A percentile compares a stretch with the other conserved stretches of the same genome.
These are phyloP conservation scores for Claviceps spartinae DNA, from an alignment of 2,329 filamentous ascomycete species.

Conservation along the genomic window DNA sequence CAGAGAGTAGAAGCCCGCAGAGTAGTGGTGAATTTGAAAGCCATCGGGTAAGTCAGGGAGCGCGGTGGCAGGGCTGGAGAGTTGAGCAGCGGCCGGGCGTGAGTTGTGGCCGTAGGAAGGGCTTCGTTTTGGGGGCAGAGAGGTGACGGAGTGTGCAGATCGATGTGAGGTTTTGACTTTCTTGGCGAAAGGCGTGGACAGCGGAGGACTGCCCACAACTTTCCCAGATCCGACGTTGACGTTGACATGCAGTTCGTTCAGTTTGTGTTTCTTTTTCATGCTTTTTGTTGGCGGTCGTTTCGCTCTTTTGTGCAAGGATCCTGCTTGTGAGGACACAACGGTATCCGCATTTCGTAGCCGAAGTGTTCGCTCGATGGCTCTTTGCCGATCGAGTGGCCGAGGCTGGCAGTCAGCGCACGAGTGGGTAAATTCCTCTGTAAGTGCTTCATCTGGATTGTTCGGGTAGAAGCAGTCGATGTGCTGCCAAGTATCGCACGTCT, in stretches of 20 bases:
- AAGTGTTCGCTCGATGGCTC: conserved; percentile 59
- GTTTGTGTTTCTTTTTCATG: conserved; percentile 80
- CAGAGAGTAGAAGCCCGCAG: conserved; percentile 59
- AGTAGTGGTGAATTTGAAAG: conserved; percentile 54
- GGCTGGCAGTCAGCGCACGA: conserved; percentile 83
- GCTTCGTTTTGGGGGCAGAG: conserved; percentile 50
- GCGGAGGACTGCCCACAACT: conserved; percentile 27
- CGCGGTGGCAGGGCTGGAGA: conserved; percentile 64
- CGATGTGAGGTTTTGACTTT: conserved; percentile 74
- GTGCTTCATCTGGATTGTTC: conserved; percentile 54
- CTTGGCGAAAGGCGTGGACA: conserved; percentile 47
- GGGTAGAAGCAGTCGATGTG: conserved; percentile 95
- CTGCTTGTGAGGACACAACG: conserved; percentile 17
- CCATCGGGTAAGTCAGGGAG: conserved; percentile 52
- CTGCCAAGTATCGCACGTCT: conserved; percentile 93
- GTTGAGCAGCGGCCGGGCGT: conserved; percentile 43
- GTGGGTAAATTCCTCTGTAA: conserved; percentile 62
- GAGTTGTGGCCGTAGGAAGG: conserved; percentile 54
- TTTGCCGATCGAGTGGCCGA: conserved; percentile 55
- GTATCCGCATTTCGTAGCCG: conserved; percentile 35
- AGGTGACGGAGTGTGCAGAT: conserved; percentile 60
- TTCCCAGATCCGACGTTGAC: conserved; percentile 43
- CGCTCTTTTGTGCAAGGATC: conserved; percentile 51
- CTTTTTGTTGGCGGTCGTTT: conserved; percentile 66
- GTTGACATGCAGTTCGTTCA: conserved; percentile 45